Evolutionary conservation across 2,329 filamentous ascomycete species (phyloP).

Genomic region (Penicillium sumatraense): DNA sequence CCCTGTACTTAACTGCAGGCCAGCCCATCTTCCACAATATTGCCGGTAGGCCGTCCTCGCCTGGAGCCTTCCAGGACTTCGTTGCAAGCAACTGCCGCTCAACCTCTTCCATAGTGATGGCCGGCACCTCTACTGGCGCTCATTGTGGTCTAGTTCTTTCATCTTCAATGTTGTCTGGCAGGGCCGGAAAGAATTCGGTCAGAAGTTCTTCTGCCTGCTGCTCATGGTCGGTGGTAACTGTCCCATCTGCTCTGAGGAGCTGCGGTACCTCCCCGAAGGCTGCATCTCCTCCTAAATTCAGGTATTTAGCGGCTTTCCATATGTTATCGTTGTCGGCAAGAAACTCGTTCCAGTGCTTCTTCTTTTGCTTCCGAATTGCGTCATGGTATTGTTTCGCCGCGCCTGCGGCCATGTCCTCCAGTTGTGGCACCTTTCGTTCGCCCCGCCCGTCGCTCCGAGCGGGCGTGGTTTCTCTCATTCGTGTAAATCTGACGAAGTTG

Average conservation of each 20-base stretch:
- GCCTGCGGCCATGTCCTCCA: conserved; percentile 29
- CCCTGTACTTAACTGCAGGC: conserved; percentile 23
- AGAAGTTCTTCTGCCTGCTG: conserved; percentile 21
- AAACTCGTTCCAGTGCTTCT: conserved; percentile 21
- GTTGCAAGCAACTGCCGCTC: conserved; percentile 13
- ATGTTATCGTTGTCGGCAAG: conserved; percentile 30
- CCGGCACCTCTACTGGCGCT: conserved; percentile 14
- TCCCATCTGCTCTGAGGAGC: conserved; percentile 20
- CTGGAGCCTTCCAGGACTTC: conserved; percentile 21
- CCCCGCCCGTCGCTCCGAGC: conserved; percentile 16
- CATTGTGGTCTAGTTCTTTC: conserved; percentile 18
- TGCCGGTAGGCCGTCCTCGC: conserved; percentile 22
- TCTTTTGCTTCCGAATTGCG: conserved; percentile 12
- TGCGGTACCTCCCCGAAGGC: conserved; percentile 21
- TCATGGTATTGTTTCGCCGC: conserved; percentile 23
- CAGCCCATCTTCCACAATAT: conserved; percentile 29
- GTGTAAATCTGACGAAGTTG: conserved; percentile 21
- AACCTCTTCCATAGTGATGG: conserved; percentile 12
- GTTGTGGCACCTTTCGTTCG: conserved; percentile 21
- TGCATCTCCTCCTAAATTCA: conserved; percentile 23
- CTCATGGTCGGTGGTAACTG: conserved; percentile 13
- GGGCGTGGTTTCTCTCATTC: conserved; percentile 18
- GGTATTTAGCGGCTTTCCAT: conserved; percentile 30
- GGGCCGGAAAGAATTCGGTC: conserved; percentile 19
- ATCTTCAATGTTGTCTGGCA: conserved; percentile 19